phyloP scores from a whole-genome alignment of 768 basidiomycete genomes.

The Mycena belliarum region DNA sequence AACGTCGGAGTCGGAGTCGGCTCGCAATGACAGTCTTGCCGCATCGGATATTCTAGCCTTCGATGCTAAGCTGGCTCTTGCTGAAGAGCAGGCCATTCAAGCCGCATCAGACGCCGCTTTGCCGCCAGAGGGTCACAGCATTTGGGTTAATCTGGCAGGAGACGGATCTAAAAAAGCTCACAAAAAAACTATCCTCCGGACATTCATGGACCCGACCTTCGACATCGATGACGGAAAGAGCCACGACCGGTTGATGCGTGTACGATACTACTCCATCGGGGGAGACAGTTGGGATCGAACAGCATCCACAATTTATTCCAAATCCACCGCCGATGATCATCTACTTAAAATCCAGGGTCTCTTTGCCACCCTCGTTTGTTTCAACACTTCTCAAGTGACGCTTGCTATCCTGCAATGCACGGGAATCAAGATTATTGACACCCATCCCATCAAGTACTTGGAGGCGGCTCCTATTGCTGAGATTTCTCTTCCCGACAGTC shows the following conservation, averaged over 20 bases:
- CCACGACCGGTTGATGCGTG: slow-evolving; percentile 3
- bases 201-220: slow-evolving; percentile 8
- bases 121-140: not conserved
- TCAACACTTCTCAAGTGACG: not conserved
- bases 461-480: not conserved
- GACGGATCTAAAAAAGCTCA: not conserved
- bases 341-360: slow-evolving; percentile 2
- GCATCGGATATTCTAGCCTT: not conserved
- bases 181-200: slow-evolving; percentile 12
- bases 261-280: not conserved
- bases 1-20: too few relatives aligned
- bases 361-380: slow-evolving; percentile 5
- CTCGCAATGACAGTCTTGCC: too few relatives aligned
- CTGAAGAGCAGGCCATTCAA: not conserved
- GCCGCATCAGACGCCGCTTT: not conserved
- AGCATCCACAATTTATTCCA: not conserved
- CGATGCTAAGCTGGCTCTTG: not conserved
- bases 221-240: slow-evolving; percentile 1
- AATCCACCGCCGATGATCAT: slow-evolving; percentile 2
- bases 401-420: slow-evolving; percentile 8
- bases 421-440: not conserved
- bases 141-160: slow-evolving; percentile 1
- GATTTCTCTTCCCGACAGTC: not conserved
- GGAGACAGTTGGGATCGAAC: slow-evolving; percentile 1
- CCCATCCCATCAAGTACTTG: not conserved